phyloP scores from a whole-genome alignment of 2,329 filamentous ascomycete species.

The Penicillium sp. region DNA sequence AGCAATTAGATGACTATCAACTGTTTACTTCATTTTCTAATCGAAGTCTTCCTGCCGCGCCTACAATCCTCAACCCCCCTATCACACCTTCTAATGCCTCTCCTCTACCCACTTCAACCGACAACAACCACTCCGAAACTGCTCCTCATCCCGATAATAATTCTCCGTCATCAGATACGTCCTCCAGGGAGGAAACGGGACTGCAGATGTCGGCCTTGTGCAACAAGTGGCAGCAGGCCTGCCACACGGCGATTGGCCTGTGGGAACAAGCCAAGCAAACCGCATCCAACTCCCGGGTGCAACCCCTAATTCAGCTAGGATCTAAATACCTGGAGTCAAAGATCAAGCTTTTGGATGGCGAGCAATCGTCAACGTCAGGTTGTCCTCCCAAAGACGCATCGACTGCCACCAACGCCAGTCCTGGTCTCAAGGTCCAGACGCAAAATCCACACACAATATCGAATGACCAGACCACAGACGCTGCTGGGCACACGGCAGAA shows the following conservation, averaged over 20 bases:
- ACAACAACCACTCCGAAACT: conserved; percentile 3
- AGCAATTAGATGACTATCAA: conserved; percentile 33
- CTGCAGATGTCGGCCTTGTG: conserved; percentile 17
- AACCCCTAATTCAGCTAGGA: conserved; percentile 6
- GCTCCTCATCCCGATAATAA: not conserved
- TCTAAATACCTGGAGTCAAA: conserved; percentile 7
- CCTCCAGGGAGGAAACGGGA: not conserved
- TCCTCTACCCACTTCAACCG: conserved; percentile 9
- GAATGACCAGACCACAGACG: conserved; percentile 28
- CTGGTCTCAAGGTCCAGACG: not conserved
- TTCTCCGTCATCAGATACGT: conserved; percentile 7
- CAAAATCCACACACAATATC: conserved; percentile 13
- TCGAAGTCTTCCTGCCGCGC: conserved; percentile 16
- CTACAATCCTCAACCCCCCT: conserved; percentile 10
- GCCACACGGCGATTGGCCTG: conserved; percentile 21
- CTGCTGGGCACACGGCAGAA: conserved; percentile 30
- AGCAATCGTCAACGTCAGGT: conserved; percentile 2
- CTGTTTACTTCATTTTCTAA: conserved; percentile 26
- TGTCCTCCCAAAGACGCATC: not conserved
- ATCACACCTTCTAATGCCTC: conserved; percentile 17
- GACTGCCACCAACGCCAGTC: conserved; percentile 1
- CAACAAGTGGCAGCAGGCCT: conserved; percentile 39
- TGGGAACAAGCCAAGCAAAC: conserved; percentile 11
- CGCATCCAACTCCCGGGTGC: not conserved
- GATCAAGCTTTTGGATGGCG: not conserved